Evolutionary conservation across 2,329 filamentous ascomycete genomes (phyloP), one percentile per base, ranked within the genome.

Genomic region (Claviceps humidiphila): DNA sequence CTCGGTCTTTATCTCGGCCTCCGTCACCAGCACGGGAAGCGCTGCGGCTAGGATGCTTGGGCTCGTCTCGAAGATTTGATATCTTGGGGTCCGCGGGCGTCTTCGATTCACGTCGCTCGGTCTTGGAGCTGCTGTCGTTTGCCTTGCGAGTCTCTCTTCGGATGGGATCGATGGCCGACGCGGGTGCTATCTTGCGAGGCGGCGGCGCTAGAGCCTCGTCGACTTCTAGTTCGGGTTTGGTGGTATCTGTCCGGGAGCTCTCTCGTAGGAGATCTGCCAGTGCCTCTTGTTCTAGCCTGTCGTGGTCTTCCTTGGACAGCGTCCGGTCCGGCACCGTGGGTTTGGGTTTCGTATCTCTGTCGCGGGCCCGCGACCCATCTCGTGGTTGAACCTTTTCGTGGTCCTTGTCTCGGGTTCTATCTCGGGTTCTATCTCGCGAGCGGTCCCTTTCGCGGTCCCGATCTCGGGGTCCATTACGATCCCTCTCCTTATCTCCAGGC

Each of bases 81-180:
- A 51, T 52, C 47, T 64, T 66, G 13, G 54, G 45, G 24, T 65
- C 62, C 52, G 55, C 61, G 11, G 65, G 61, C 49, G 55, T 61
- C 55, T 50, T 57, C 0, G 51, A 54, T 60, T 68, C 67, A 50
- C 60, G 70, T 26, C 55, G 51, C 30, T 71, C 69, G 3, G 56
- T 40, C 52, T 68, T 73, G 14, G 58, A 44, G 24, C 55, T 52
- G 54, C 56, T 53, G 5, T 70, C 65, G 40, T 58, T 61, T 11
- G 54, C 51, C 56, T 73, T 76, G 56, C 69, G 74, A 6, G 63
- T 54, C 16, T 75, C 72, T 49, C 66, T 64, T 43, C 67, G 63
- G 50, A 81, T 76, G 2, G 78, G 78, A 52, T 79, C 73, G 53
- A 82, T 82, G 34, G 78, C 78, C 20, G 78, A 82, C 4, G 74